These are phyloP conservation scores for Ulmus americana DNA, from an alignment of 331 rosid species.

Conservation along the genomic window DNA sequence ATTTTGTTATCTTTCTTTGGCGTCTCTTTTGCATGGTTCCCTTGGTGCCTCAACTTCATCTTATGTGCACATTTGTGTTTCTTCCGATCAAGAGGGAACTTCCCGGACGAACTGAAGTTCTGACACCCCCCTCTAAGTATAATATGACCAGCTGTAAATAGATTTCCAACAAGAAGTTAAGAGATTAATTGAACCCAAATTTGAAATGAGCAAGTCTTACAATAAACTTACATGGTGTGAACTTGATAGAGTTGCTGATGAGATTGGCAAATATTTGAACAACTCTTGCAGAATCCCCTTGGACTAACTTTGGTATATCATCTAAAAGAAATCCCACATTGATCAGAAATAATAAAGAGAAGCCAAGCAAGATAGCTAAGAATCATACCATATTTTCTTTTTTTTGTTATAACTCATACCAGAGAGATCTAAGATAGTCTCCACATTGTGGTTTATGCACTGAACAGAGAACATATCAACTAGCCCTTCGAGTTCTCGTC, in stretches of 20 bases:
- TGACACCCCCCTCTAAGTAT: slow-evolving; percentile 89
- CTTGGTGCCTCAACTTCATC: slow-evolving; percentile 56
- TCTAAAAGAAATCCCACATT: slow-evolving; percentile 38
- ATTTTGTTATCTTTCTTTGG: slow-evolving; percentile 53
- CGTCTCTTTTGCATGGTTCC: slow-evolving; percentile 44
- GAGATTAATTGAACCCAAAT: background rate
- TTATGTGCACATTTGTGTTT: slow-evolving; percentile 44
- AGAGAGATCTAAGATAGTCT: slow-evolving; percentile 83
- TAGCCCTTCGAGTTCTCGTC: slow-evolving; percentile 95
- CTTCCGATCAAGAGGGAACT: slow-evolving; percentile 46
- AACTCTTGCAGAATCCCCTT: slow-evolving; percentile 97
- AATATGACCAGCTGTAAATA: slow-evolving; percentile 82
- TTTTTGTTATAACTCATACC: slow-evolving; percentile 43
- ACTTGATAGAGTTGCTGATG: slow-evolving; percentile 93
- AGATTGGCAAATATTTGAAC: slow-evolving; percentile 93
- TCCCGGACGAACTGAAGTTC: slow-evolving; percentile 35
- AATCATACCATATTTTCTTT: slow-evolving; percentile 1
- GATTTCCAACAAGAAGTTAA: slow-evolving; percentile 23
- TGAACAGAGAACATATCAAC: slow-evolving; percentile 98
- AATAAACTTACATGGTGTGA: slow-evolving; percentile 72
- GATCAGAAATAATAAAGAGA: slow-evolving; percentile 5
- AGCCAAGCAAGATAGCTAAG: background rate
- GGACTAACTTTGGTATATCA: slow-evolving; percentile 82
- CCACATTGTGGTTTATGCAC: slow-evolving; percentile 90
- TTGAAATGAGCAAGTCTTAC: background rate